phyloP scores from a whole-genome alignment of 192 early-diverging fungal species.

The Coemansia sp. region DNA sequence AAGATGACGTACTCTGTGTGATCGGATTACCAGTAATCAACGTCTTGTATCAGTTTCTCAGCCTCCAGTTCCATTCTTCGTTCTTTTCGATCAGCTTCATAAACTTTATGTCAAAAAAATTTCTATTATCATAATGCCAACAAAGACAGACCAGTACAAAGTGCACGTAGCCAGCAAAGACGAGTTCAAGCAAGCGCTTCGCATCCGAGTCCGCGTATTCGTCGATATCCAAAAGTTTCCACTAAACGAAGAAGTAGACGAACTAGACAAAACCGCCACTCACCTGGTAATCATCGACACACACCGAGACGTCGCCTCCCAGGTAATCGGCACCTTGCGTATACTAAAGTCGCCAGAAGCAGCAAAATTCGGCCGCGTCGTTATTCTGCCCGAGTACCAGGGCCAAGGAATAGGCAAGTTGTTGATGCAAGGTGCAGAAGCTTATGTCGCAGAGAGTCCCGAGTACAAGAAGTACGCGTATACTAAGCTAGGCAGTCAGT shows the following conservation, averaged over 20 bases:
- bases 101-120: background rate
- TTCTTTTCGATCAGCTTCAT: background rate
- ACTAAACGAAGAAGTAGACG: conserved; percentile 32
- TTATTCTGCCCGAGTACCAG: conserved; percentile 45
- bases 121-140: background rate
- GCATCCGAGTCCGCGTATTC: conserved; percentile 40
- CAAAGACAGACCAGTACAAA: conserved; percentile 12
- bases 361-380: conserved; percentile 44
- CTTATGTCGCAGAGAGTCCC: conserved; percentile 4
- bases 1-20: conserved; percentile 17
- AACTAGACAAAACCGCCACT: conserved; percentile 24
- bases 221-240: conserved; percentile 48
- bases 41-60: background rate
- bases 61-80: background rate
- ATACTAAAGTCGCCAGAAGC: conserved; percentile 16
- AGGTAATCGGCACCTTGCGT: conserved; percentile 40
- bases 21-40: conserved; percentile 8
- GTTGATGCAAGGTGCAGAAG: conserved; percentile 25
- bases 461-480: conserved; percentile 5
- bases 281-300: conserved; percentile 31
- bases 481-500: conserved; percentile 44
- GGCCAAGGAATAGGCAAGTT: conserved; percentile 35
- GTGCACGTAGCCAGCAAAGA: conserved; percentile 23
- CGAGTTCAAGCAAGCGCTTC: conserved; percentile 29
- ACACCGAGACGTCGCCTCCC: background rate